Base-by-base conservation (phyloP, 2,329 filamentous ascomycete genomes). In the Rhinocladiella mackenziei region DNA sequence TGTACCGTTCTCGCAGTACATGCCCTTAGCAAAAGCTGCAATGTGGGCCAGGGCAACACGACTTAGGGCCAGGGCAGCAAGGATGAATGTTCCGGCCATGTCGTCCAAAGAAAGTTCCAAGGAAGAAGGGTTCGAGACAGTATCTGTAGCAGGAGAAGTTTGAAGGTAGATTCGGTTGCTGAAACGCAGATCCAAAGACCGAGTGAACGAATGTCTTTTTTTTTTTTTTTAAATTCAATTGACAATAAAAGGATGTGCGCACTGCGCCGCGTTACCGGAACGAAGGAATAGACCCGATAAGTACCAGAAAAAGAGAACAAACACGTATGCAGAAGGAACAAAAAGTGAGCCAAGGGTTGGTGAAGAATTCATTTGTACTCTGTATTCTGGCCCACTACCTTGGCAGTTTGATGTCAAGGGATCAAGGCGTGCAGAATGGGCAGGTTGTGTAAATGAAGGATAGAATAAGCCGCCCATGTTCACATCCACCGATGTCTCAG, bases 1-100 rank as follows among this genome's bases (percentile, higher is more conserved):
- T 8, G 52, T 48, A 18, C 64, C 64, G 22, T 58, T 62, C 19
- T 62, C 53, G 45, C 66, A 69, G 56, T 67, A 68, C 65, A 69
- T 68, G 30, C 66, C 66, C 43, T 61, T 61, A 8, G 56, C 57
- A 58, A 62, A 69, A 8, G 64, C 63, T 2, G 62, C 66, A 8
- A 59, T 60, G 40, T 69, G 66, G 19, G 62, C 66, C n/a, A 58
- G 50, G 23, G 57, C 58, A 18, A 50, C 23, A 17, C 32, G 39
- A 25, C 17, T 35, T 17, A 57, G 23, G 29, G 32, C 36, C 29
- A 49, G 13, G 11, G 39, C 39, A 15, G 39, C 7, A 20, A 48
- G 44, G 20, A 48, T 28, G 20, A 38, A 38, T 37, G 44, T 13
- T 9, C 20, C 33, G 26, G 33, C 39, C 44, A 48, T 48, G n/a